Base-by-base conservation (phyloP, 1,139 yeast species). In the Geotrichum fermentans region DNA sequence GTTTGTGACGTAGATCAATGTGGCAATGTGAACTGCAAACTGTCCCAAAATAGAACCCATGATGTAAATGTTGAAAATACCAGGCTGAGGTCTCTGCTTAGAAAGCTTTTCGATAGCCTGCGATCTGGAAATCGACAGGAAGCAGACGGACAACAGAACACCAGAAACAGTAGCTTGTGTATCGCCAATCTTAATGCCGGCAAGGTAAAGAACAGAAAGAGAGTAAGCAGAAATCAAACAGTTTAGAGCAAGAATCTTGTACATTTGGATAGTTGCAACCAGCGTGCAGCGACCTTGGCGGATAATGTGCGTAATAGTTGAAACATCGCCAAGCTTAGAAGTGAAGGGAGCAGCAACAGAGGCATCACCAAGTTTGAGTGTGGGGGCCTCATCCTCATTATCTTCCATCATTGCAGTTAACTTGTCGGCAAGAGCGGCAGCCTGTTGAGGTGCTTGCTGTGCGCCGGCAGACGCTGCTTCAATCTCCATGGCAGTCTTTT, bases 341-440 rank as follows among this genome's bases (percentile, higher is more conserved):
- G 99, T 92, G 66, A 92, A 89, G 41, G 99, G 99, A 35, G 99
- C 99, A 51, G 99, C 99, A 61, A 94, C 96, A 24, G 97, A 90
- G 8, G 99, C 99, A 72, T 92, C 99, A 61, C 99, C 99, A 51
- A 92, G 75, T 67, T 92, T 94, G 70, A 92, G 77, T 43, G 86
- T 81, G 52, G 99, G 98, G 0, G 94, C 95, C 58, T 90, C 97
- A 50, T 74, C 84, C 50, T 82, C 92, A 28, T 76, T 85, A 51
- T 80, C 84, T 59, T 80, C 79, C 66, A 87, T 69, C 53, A 87
- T 79, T 52, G 79, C 74, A 70, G 89, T 72, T 57, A 90, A 70
- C 58, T 83, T 76, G 58, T 86, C 92, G 42, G 96, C 92, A 60
- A 90, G 68, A 48, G 78, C 79, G 47, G 78, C 71, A 24, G 78